These are phyloP conservation scores for Leccinum longicurvipes DNA, from an alignment of 768 basidiomycete species.

Conservation along the genomic window DNA sequence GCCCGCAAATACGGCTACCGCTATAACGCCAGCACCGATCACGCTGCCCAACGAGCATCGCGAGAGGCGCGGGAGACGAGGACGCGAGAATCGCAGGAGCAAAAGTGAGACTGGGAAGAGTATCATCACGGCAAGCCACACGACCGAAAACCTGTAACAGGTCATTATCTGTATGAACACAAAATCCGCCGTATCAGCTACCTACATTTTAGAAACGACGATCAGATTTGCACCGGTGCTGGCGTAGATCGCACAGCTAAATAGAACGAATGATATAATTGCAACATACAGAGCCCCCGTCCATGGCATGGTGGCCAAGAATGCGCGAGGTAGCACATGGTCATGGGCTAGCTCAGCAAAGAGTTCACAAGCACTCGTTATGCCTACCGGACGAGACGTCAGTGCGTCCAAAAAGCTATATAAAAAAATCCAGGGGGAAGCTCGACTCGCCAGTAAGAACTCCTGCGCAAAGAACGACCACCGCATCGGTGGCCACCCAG, in stretches of 20 bases:
- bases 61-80: constrained; percentile 46
- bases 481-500: constrained; percentile 63
- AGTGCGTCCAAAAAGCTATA: not conserved
- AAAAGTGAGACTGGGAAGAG: constrained; percentile 61
- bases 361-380: constrained; percentile 57
- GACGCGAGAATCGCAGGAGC: constrained; percentile 62
- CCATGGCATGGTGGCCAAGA: constrained; percentile 44
- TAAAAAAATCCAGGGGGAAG: not conserved
- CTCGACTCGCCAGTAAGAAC: constrained; percentile 55
- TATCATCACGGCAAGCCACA: constrained; percentile 63
- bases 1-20: constrained; percentile 47
- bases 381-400: constrained; percentile 35
- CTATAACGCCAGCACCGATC: constrained; percentile 40
- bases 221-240: constrained; percentile 49
- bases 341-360: constrained; percentile 57
- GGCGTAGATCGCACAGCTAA: constrained; percentile 55
- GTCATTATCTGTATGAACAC: constrained; percentile 1
- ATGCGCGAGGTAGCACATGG: constrained; percentile 53
- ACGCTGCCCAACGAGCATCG: constrained; percentile 41
- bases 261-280: constrained; percentile 45
- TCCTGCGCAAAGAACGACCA: constrained; percentile 69
- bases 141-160: constrained; percentile 54
- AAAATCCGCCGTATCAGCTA: not conserved
- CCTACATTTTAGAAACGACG: constrained; percentile 59
- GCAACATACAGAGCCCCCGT: constrained; percentile 54